Conservation (phyloP, 2,329 filamentous ascomycete genomes). For the Hypoxylon sp. region DNA sequence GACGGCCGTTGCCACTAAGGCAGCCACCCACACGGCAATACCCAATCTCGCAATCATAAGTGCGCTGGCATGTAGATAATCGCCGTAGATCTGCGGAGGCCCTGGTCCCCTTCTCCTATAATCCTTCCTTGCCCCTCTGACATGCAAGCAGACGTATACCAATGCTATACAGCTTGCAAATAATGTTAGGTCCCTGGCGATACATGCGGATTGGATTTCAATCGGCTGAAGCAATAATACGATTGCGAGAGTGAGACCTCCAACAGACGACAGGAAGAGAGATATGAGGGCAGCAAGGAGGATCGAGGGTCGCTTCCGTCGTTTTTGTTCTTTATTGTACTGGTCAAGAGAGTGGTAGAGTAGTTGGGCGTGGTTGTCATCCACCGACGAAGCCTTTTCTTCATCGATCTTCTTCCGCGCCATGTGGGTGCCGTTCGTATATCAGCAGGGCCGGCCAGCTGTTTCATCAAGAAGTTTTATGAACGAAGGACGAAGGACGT, state of each 20-base stretch:
- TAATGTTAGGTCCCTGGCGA: constrained; percentile 54
- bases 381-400: constrained; percentile 38
- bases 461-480: constrained; percentile 9
- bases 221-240: constrained; percentile 48
- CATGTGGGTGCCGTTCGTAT: constrained; percentile 30
- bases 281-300: constrained; percentile 50
- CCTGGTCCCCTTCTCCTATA: constrained; percentile 43
- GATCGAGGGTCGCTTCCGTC: constrained; percentile 46
- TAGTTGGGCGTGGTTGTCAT: constrained; percentile 41
- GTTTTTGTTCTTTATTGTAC: constrained; percentile 44
- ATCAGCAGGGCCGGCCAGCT: constrained; percentile 38
- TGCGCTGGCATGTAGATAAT: constrained; percentile 53
- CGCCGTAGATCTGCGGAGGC: constrained; percentile 51
- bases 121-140: constrained; percentile 50
- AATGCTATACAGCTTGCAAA: constrained; percentile 50
- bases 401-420: constrained; percentile 33
- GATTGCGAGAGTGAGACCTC: constrained; percentile 51
- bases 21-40: constrained; percentile 53
- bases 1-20: constrained; percentile 52
- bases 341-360: constrained; percentile 50
- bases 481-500: constrained; percentile 14
- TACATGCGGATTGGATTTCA: constrained; percentile 46
- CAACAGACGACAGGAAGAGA: constrained; percentile 52
- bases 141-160: constrained; percentile 52
- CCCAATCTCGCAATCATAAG: constrained; percentile 52